These are phyloP conservation scores for Pseudogymnoascus sp. DNA, from an alignment of 2,329 filamentous ascomycete species.

Conservation along the genomic window DNA sequence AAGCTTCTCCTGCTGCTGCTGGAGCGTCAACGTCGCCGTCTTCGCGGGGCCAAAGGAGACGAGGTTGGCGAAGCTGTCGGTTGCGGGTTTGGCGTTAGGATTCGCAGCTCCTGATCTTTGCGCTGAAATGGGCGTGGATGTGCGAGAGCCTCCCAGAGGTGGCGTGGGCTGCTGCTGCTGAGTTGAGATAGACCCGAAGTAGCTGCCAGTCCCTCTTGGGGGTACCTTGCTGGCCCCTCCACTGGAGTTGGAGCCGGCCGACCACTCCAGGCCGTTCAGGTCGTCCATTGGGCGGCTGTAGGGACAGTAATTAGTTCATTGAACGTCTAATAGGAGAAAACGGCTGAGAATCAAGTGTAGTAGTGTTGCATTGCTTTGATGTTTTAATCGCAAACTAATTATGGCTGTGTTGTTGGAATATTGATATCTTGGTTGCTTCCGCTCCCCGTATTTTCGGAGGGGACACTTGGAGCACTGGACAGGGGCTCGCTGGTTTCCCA, in stretches of 20 bases:
- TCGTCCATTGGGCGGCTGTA: conserved; percentile 45
- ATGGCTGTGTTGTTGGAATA: conserved; percentile 7
- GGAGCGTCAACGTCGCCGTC: conserved; percentile 58
- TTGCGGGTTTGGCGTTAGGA: conserved; percentile 31
- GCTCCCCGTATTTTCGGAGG: neutral
- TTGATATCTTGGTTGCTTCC: conserved; percentile 7
- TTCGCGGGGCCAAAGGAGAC: conserved; percentile 52
- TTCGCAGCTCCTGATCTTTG: conserved; percentile 38
- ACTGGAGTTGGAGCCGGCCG: conserved; percentile 31
- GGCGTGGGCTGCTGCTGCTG: conserved; percentile 47
- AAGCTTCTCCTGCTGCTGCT: conserved; percentile 66
- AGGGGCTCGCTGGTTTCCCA: too few relatives aligned
- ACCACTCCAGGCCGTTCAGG: conserved; percentile 54
- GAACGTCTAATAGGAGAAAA: neutral
- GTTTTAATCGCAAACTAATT: conserved; percentile 6
- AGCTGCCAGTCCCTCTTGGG: conserved; percentile 35
- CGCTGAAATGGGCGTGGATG: conserved; percentile 45
- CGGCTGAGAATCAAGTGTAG: neutral
- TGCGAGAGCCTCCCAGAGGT: conserved; percentile 42
- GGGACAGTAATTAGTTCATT: conserved; percentile 7
- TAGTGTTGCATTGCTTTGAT: conserved; percentile 5
- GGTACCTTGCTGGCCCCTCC: conserved; percentile 35
- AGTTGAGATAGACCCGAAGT: conserved; percentile 35
- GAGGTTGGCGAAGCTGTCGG: conserved; percentile 72
- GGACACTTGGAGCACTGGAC: neutral